These are phyloP conservation scores for Talaromyces pinophilus DNA, from an alignment of 2,329 filamentous ascomycete genomes.

Conservation along the genomic window DNA sequence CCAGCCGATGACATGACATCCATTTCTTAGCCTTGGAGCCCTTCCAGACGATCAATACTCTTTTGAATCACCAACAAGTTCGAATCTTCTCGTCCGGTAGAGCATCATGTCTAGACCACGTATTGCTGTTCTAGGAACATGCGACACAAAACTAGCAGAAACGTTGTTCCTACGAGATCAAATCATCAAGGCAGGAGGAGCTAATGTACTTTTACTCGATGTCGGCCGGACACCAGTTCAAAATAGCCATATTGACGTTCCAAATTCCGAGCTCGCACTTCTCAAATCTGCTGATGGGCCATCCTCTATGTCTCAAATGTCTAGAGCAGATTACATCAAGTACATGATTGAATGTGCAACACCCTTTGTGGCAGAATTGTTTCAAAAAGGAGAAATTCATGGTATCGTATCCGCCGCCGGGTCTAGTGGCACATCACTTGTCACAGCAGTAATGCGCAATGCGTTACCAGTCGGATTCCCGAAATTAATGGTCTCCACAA, in stretches of 20 bases:
- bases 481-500: slow-evolving; percentile 69
- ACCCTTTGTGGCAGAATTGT: slow-evolving; percentile 45
- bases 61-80: not conserved
- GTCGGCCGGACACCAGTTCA: slow-evolving; percentile 52
- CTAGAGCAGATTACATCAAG: slow-evolving; percentile 59
- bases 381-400: slow-evolving; percentile 47
- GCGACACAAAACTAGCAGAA: slow-evolving; percentile 65
- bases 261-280: slow-evolving; percentile 46
- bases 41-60: not conserved
- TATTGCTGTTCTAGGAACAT: slow-evolving; percentile 62
- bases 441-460: slow-evolving; percentile 61
- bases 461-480: slow-evolving; percentile 66
- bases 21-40: not conserved
- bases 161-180: slow-evolving; percentile 56
- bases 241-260: slow-evolving; percentile 52
- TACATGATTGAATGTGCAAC: slow-evolving; percentile 56
- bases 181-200: slow-evolving; percentile 40
- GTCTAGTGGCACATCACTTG: slow-evolving; percentile 63
- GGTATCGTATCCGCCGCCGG: slow-evolving; percentile 64
- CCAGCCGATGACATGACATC: not conserved
- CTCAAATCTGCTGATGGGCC: slow-evolving; percentile 33
- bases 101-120: slow-evolving; percentile 6
- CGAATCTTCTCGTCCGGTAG: not conserved
- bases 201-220: slow-evolving; percentile 55
- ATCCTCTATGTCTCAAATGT: slow-evolving; percentile 38